These are phyloP conservation scores for Penicillium odoratum DNA, from an alignment of 495 filamentous ascomycete genomes.

Conservation along the genomic window DNA sequence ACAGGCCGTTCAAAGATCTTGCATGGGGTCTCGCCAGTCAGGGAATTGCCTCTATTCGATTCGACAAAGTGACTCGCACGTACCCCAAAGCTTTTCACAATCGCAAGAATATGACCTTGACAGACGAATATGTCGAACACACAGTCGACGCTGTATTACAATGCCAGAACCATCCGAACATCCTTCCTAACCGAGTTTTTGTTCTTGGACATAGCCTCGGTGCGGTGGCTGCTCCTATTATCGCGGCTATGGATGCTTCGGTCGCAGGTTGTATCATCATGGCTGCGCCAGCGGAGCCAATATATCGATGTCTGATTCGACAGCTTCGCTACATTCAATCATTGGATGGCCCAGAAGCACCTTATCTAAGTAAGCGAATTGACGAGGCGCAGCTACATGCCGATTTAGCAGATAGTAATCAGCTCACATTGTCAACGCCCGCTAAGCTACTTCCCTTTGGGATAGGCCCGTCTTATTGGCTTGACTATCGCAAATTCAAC, in stretches of 20 bases:
- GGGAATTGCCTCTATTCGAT: conserved; percentile 8
- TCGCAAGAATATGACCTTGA: conserved; percentile 5
- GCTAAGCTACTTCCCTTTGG: conserved; percentile 6
- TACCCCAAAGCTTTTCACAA: conserved; percentile 5
- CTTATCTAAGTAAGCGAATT: not conserved
- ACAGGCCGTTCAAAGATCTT: conserved; percentile 10
- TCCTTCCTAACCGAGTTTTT: conserved; percentile 5
- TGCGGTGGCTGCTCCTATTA: conserved; percentile 3
- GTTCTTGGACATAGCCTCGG: conserved; percentile 18
- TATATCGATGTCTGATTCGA: conserved; percentile 11
- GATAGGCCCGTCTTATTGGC: conserved; percentile 6
- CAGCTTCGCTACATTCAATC: conserved; percentile 14
- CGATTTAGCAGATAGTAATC: not conserved
- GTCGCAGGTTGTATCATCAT: conserved; percentile 16
- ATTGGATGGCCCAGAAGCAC: conserved; percentile 8
- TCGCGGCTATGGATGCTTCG: conserved; percentile 3
- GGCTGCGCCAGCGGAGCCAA: conserved; percentile 12
- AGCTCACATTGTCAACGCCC: conserved; percentile 4
- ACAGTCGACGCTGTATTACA: conserved; percentile 10
- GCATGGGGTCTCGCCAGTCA: conserved; percentile 1
- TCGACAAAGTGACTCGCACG: conserved; percentile 15
- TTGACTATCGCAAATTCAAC: conserved; percentile 8
- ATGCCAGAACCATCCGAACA: conserved; percentile 6
- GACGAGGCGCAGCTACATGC: not conserved
- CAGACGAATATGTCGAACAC: conserved; percentile 15